Evolutionary conservation across 495 filamentous ascomycete genomes (phyloP), one percentile per base, ranked within the genome.

Genomic region (Talaromyces stipitatus): DNA sequence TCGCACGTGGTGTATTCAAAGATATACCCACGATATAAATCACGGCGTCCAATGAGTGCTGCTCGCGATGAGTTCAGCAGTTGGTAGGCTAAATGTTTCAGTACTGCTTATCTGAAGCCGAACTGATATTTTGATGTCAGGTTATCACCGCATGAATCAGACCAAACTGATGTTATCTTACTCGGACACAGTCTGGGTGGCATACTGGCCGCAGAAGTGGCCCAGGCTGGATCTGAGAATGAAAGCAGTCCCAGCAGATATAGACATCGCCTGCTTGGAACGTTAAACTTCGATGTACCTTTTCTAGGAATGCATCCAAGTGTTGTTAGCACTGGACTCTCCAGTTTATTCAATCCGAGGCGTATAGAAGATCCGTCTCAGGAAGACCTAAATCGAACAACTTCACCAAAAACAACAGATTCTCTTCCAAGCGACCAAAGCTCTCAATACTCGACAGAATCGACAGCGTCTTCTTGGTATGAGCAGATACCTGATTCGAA

Each of bases 101-200:
- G 27, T 16, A 43, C 16, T 11, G 11, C 1, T n/a, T 55, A 12
- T 28, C 20, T 7, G 12, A 50, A 29, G 32, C 53, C 24, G 58
- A 50, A 63, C 24, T 57, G 12, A 59, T 36, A n/a, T 24, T 24
- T 1, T n/a, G 36, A 12, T 60, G 28, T 23, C 59, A 88, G 85
- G 85, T 75, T 96, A 28, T 75, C 81, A 38, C 89, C 89, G 1
- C 88, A 96, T 63, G 88, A 94, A 66, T 80, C 82, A 10, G 69
- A 76, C 6, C 80, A 75, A 20, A 88, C 90, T 4, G 92, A 97
- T 72, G 77, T 96, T 4, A 74, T 97, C 41, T 71, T 97, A 8
- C 72, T 96, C 0, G 92, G 92, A 0, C 92, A 97, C 65, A 92
- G 88, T 52, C 91, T 97, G 81, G 92, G 92, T 18, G 92, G 92